phyloP scores from a whole-genome alignment of 1,284 basidiomycete species.

The Moesziomyces sp. region DNA sequence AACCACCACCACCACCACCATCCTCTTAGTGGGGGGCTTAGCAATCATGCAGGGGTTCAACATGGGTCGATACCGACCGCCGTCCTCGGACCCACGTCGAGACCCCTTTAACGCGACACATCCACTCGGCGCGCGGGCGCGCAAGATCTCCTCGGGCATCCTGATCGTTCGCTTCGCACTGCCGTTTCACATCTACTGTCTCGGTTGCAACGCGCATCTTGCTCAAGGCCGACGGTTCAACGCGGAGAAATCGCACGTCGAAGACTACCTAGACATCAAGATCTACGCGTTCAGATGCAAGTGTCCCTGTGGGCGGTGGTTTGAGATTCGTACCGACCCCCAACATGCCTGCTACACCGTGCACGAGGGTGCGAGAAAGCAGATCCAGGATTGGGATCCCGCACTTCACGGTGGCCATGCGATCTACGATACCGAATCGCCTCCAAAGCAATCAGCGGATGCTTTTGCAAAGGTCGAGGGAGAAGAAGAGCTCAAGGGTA shows the following conservation, averaged over 20 bases:
- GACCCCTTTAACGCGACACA: slow-evolving; percentile 40
- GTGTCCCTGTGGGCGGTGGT: slow-evolving; percentile 93
- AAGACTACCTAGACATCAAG: slow-evolving; percentile 92
- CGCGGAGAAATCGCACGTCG: slow-evolving; percentile 95
- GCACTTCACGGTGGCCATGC: slow-evolving; percentile 92
- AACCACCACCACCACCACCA: not conserved
- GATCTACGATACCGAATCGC: slow-evolving; percentile 75
- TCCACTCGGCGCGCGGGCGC: slow-evolving; percentile 82
- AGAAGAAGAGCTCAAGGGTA: slow-evolving; percentile 79
- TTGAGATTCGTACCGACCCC: slow-evolving; percentile 96
- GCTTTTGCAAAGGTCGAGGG: slow-evolving; percentile 90
- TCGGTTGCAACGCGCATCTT: slow-evolving; percentile 40
- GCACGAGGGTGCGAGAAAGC: slow-evolving; percentile 84
- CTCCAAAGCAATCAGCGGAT: slow-evolving; percentile 4
- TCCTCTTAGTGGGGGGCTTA: too few relatives aligned
- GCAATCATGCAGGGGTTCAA: slow-evolving; percentile 63
- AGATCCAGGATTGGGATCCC: slow-evolving; percentile 95
- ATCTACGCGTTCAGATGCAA: slow-evolving; percentile 96
- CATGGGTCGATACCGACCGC: slow-evolving; percentile 63
- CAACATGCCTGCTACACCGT: slow-evolving; percentile 97
- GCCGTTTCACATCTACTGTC: slow-evolving; percentile 98
- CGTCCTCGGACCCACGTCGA: slow-evolving; percentile 40
- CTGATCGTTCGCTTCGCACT: slow-evolving; percentile 82
- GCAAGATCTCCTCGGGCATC: slow-evolving; percentile 87
- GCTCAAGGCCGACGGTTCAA: slow-evolving; percentile 79